Percentiles rank a stretch among this genome's conserved stretches.
phyloP scores from a whole-genome alignment of 257 asterid species.

The Prunella vulgaris region DNA sequence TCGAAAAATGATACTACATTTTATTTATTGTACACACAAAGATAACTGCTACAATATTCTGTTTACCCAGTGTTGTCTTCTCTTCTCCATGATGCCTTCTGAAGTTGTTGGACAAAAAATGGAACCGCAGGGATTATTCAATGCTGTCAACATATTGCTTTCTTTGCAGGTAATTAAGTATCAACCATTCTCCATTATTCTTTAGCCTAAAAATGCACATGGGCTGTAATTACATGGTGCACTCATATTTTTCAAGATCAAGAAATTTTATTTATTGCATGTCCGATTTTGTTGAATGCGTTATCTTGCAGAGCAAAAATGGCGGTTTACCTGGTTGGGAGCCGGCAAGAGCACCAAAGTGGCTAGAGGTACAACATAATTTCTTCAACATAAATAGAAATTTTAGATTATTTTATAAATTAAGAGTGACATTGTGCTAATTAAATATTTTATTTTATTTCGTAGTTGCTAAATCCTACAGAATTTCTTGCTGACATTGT shows the following conservation, averaged over 20 bases:
- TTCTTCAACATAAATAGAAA: too few species aligned
- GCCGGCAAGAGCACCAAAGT: conserved; percentile 73
- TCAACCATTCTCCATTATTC: too few species aligned
- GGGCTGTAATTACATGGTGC: background rate
- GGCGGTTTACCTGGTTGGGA: conserved; percentile 95
- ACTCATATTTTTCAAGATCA: too few species aligned
- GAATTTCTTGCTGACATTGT: conserved; percentile 65
- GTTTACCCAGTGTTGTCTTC: conserved; percentile 61
- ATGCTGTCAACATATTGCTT: conserved; percentile 67
- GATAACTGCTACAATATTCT: background rate
- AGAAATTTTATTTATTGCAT: background rate
- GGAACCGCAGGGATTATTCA: conserved; percentile 54
- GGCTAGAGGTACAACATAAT: conserved; percentile 60
- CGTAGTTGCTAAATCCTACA: conserved; percentile 70
- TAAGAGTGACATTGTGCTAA: background rate
- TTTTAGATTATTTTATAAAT: background rate
- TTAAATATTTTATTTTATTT: background rate
- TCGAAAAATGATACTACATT: background rate
- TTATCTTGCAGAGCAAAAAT: conserved; percentile 74
- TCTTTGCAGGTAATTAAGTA: conserved; percentile 54
- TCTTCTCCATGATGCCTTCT: conserved; percentile 69
- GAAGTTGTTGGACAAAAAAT: conserved; percentile 65
- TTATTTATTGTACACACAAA: too few species aligned
- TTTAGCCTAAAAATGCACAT: too few species aligned
- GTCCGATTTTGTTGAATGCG: background rate